Base-by-base conservation (phyloP, 2,329 filamentous ascomycete species). In the Colletotrichum scovillei region DNA sequence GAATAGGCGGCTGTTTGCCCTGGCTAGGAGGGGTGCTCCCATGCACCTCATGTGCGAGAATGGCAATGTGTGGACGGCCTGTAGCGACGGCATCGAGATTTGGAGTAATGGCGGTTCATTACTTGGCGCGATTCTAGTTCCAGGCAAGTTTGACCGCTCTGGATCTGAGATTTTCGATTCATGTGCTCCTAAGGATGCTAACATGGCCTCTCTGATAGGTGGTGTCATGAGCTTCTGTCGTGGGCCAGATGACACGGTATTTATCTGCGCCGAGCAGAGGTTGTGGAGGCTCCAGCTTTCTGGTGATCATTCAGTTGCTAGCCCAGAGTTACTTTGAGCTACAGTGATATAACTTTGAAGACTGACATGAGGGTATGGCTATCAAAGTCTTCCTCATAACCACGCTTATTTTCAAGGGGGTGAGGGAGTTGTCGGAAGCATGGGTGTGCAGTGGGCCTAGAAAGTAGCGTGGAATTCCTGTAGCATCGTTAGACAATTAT, bases 1-100 rank as follows among this genome's bases (percentile, higher is more conserved):
- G 1, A 89, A 89, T 76, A 84, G 84, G 60, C 85, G 87, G 28
- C 77, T 89, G 0, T 91, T 91, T 75, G 85, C 88, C 1, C 87
- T 85, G 73, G 84, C 85, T 0, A 82, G 84, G 42, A 79, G 79
- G 0, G 87, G 87, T 0, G 81, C 86, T 6, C 87, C 89, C 0
- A 81, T 76, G 72, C 82, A 80, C 32, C 81, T 88, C 56, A 79
- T 80, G 52, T 86, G 84, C 66, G 86, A 87, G 73, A 65, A 76
- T 5, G 86, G 86, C 1, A 86, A 87, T 72, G 82, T 89, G 1
- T 88, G 86, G 75, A 81, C 83, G 52, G 86, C 84, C 0, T 86
- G 85, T 69, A 83, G 81, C 3, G 87, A 87, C 69, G 87, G 87
- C 12, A 79, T 89, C n/a, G 85, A 88, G 73, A 81, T 89, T 2